These are phyloP conservation scores for Scleroderma bovista DNA, from an alignment of 768 basidiomycete genomes.

Conservation along the genomic window DNA sequence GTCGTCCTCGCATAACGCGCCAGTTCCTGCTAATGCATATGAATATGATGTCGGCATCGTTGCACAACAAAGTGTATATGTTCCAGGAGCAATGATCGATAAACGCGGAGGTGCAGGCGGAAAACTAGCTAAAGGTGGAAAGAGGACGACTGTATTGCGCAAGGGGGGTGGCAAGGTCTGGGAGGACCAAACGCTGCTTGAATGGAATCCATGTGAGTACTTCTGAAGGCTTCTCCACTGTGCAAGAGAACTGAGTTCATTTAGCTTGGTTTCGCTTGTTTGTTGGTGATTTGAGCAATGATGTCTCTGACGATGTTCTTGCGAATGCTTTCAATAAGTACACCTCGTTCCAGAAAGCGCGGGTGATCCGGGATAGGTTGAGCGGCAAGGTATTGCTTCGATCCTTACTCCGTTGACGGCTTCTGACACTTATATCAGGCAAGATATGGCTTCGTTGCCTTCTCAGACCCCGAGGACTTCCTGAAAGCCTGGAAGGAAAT, in stretches of 20 bases:
- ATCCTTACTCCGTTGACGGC: background rate
- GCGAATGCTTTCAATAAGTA: slow-evolving; percentile 92
- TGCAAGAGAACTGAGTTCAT: slow-evolving; percentile 3
- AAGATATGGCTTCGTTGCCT: slow-evolving; percentile 95
- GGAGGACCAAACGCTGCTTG: slow-evolving; percentile 96
- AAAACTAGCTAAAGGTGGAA: slow-evolving; percentile 83
- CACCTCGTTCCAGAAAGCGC: slow-evolving; percentile 88
- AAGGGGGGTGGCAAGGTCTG: slow-evolving; percentile 96
- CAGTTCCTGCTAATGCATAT: slow-evolving; percentile 85
- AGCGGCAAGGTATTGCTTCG: slow-evolving; percentile 75
- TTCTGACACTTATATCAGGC: slow-evolving; percentile 46
- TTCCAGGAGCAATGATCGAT: slow-evolving; percentile 87
- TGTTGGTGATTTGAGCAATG: slow-evolving; percentile 96
- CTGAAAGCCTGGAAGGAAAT: slow-evolving; percentile 99
- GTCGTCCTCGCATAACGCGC: slow-evolving; percentile 64
- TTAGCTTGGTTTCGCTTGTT: slow-evolving; percentile 96
- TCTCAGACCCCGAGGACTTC: slow-evolving; percentile 98
- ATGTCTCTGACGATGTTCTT: slow-evolving; percentile 94
- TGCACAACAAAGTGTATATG: slow-evolving; percentile 88
- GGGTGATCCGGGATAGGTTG: slow-evolving; percentile 90
- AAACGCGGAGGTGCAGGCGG: slow-evolving; percentile 83
- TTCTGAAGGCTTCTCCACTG: background rate
- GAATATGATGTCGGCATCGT: slow-evolving; percentile 90
- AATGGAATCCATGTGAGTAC: slow-evolving; percentile 92
- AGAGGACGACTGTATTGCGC: slow-evolving; percentile 87